phyloP scores from a whole-genome alignment of 352 stramenopile genomes.

The Pythium pyrilobum region DNA sequence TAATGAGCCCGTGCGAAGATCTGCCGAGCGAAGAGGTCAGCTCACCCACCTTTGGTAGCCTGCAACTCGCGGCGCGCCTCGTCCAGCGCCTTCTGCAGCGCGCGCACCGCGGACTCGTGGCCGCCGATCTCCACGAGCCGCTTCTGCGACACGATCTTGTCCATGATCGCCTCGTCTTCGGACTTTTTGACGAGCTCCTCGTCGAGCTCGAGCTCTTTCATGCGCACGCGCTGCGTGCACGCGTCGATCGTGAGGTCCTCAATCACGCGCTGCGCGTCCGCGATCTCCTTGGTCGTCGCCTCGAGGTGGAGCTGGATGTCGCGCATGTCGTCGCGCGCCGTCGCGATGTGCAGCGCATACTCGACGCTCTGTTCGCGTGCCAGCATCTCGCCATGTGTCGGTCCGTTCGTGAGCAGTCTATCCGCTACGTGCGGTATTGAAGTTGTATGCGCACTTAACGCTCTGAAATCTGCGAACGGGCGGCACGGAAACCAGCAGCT shows the following conservation, averaged over 20 bases:
- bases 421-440: conserved; percentile 5
- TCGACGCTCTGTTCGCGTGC: conserved; percentile 20
- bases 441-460: conserved; percentile 4
- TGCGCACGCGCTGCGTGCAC: conserved; percentile 40
- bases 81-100: conserved; percentile 44
- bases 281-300: conserved; percentile 32
- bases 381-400: background rate
- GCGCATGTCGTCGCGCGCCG: conserved; percentile 28
- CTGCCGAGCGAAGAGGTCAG: background rate
- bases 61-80: conserved; percentile 49
- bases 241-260: conserved; percentile 53
- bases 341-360: conserved; percentile 36
- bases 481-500: too few relatives aligned
- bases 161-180: conserved; percentile 40
- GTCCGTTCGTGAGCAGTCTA: too few relatives aligned
- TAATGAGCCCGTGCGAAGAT: too few relatives aligned
- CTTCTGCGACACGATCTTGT: conserved; percentile 54
- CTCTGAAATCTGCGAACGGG: background rate
- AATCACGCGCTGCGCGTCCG: conserved; percentile 26
- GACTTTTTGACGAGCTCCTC: conserved; percentile 43
- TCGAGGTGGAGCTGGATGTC: conserved; percentile 32
- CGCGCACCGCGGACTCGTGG: conserved; percentile 48
- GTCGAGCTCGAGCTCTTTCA: conserved; percentile 55
- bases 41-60: conserved; percentile 35
- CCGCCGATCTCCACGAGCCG: conserved; percentile 59